Evolutionary conservation across 225 moss, liverwort and hornwort genomes (phyloP).

Genomic region (Sphagnum contortum): DNA sequence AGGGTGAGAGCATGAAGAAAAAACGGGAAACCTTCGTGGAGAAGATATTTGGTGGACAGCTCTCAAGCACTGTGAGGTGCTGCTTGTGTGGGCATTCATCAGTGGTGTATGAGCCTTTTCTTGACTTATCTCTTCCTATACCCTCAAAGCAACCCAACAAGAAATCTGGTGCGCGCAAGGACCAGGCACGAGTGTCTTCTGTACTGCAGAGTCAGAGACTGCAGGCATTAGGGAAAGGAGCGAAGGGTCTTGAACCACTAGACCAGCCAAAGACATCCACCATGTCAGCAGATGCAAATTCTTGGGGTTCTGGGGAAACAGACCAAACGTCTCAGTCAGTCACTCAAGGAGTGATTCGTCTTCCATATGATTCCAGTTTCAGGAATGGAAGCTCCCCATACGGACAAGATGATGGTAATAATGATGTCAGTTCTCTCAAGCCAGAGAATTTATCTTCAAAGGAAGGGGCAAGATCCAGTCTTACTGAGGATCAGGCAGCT

Average conservation of each 20-base stretch:
- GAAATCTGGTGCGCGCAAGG: conserved; percentile 18
- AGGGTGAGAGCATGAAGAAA: neutral
- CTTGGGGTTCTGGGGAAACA: conserved; percentile 2
- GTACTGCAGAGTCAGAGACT: conserved; percentile 19
- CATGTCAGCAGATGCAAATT: conserved; percentile 2
- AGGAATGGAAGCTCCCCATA: no score
- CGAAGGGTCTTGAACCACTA: conserved; percentile 12
- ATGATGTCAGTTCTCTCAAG: no score
- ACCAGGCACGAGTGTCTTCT: conserved; percentile 24
- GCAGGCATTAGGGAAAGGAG: conserved; percentile 14
- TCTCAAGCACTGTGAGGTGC: conserved; percentile 71
- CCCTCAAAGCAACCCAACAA: conserved; percentile 36
- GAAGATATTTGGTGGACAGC: conserved; percentile 67
- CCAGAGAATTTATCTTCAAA: no score
- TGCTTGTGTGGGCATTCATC: conserved; percentile 79
- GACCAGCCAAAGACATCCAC: conserved; percentile 7
- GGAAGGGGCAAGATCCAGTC: neutral
- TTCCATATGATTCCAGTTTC: no score
- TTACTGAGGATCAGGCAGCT: conserved; percentile 3
- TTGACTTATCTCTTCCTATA: conserved; percentile 73
- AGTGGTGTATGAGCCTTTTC: conserved; percentile 66
- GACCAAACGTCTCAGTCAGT: neutral
- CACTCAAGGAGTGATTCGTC: neutral
- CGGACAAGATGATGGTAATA: no score
- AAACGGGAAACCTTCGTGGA: conserved; percentile 64